Evolutionary conservation across 78 protist genomes (phyloP).

Genomic region (Polysphondylium violaceum): DNA sequence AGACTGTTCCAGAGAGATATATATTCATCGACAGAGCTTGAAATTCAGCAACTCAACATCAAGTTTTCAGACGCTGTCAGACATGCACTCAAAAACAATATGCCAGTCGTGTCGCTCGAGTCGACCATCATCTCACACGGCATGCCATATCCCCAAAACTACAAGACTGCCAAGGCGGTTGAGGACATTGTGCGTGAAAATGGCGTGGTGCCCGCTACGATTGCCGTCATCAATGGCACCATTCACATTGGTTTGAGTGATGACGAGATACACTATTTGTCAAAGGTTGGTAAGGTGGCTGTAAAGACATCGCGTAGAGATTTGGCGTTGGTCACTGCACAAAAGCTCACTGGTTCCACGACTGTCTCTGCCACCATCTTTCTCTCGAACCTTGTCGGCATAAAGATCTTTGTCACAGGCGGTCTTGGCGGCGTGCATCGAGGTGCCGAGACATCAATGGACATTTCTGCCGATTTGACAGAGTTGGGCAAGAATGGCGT

Average conservation of each 20-base stretch:
- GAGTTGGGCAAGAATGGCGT: constrained; percentile 96
- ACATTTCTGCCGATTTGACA: constrained; percentile 97
- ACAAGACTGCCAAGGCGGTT: constrained; percentile 87
- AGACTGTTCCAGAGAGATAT: too few relatives aligned
- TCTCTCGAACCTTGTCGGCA: constrained; percentile 79
- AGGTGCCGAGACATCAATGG: constrained; percentile 89
- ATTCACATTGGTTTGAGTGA: constrained; percentile 71
- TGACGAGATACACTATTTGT: constrained; percentile 59
- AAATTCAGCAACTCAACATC: not conserved
- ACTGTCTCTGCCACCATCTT: constrained; percentile 98
- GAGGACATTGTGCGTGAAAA: constrained; percentile 86
- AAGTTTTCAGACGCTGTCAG: constrained; percentile 12
- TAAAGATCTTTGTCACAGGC: constrained; percentile 93
- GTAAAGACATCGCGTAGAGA: constrained; percentile 94
- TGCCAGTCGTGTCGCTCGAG: constrained; percentile 97
- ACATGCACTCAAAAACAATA: constrained; percentile 48
- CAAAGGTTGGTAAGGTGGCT: constrained; percentile 72
- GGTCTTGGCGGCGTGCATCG: constrained; percentile 98
- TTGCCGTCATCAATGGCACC: constrained; percentile 85
- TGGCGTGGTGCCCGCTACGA: constrained; percentile 99
- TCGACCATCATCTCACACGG: constrained; percentile 98
- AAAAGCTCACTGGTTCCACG: constrained; percentile 89
- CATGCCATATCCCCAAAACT: constrained; percentile 70
- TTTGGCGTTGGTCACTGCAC: constrained; percentile 84
- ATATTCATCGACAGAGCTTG: not conserved